Evolutionary conservation across 2,329 filamentous ascomycete species (phyloP).

Genomic region (Cladophialophora exuberans): DNA sequence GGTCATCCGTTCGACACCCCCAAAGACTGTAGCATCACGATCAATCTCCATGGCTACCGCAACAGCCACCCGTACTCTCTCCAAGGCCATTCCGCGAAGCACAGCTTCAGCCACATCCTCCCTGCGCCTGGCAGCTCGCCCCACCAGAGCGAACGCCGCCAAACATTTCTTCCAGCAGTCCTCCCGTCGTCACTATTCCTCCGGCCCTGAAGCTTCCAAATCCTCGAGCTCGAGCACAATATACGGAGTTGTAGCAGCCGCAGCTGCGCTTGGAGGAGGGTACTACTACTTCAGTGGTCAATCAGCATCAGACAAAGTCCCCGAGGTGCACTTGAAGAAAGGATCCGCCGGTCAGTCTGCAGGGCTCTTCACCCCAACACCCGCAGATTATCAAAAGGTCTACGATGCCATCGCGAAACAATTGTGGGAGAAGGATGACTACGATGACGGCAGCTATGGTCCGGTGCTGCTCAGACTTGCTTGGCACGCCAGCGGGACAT

Average conservation of each 20-base stretch:
- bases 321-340: conserved; percentile 46
- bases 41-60: conserved; percentile 40
- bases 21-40: not conserved
- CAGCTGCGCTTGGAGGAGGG: conserved; percentile 67
- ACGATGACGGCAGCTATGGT: conserved; percentile 95
- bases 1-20: no score
- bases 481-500: conserved; percentile 94
- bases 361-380: conserved; percentile 71
- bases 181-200: conserved; percentile 78
- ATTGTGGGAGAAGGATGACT: conserved; percentile 88
- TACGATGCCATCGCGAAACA: conserved; percentile 82
- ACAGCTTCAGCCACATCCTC: conserved; percentile 42
- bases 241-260: conserved; percentile 60
- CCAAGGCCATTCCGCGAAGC: conserved; percentile 46
- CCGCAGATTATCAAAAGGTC: conserved; percentile 92
- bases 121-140: conserved; percentile 51
- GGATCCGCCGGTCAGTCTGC: conserved; percentile 41
- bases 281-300: conserved; percentile 57
- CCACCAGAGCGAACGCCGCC: conserved; percentile 59
- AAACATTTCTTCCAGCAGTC: conserved; percentile 74
- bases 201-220: conserved; percentile 61
- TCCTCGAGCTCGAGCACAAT: conserved; percentile 55
- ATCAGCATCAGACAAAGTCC: conserved; percentile 33
- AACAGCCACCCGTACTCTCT: conserved; percentile 46
- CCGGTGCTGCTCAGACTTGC: conserved; percentile 88